Base-by-base conservation (phyloP, 2,329 filamentous ascomycete species). In the Westerdykella aurantiaca region DNA sequence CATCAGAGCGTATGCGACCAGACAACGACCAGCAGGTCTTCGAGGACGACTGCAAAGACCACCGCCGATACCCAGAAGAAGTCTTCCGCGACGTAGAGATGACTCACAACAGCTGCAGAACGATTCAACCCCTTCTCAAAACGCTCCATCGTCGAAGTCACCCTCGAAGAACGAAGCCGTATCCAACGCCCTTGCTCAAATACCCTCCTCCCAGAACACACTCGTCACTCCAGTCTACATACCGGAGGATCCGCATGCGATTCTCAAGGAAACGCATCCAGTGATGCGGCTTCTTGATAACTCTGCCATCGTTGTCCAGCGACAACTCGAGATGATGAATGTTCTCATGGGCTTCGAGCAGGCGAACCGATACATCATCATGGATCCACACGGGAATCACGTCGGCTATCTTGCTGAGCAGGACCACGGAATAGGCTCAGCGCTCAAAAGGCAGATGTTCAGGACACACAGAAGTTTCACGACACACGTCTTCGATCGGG, bases 271-370 rank as follows among this genome's bases (percentile, higher is more conserved):
- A 35, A 70, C 66, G 1, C 81, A 84, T 51, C 80, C 80, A 0
- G 78, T 80, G 1, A 72, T 74, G 42, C 68, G 70, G 6, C 70
- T 84, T 16, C 67, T 84, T 16, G 72, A 76, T 35, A 82, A 83
- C 55, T 82, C 79, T 2, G 75, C 78, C 7, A 68, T 84, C 37
- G 75, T 84, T 6, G 72, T 84, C 9, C 79, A 82, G 51, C 69
- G 81, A 25, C 79, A 83, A 54, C 57, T 84, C 22, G 81, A 83
- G 57, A 74, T 83, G 68, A 81, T 82, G 77, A 83, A 83, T 60
- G 70, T 83, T 9, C 71, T 84, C 55, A 66, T 82, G 61, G 80
- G 81, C 1, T 83, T 83, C 51, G 81, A 84, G 61, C 81, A 84
- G 60, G 80, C 81, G 11, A 83, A 83, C 55, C 74, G 74, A 59